Base-by-base conservation (phyloP, 768 basidiomycete species). In the Coprinopsis marcescibilis region DNA sequence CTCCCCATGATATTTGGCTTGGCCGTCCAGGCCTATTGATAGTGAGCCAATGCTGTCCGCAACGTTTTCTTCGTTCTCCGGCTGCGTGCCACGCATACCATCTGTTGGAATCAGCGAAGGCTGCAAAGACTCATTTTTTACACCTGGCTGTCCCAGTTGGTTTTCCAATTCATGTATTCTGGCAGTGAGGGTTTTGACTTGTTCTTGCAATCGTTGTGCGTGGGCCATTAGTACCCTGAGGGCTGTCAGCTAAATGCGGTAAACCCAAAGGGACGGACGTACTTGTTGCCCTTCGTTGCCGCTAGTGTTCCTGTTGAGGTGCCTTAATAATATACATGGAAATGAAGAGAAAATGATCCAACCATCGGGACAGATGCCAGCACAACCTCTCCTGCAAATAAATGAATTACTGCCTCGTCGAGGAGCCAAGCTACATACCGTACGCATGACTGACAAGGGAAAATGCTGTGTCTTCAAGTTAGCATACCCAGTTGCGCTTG, bases 221-320 rank as follows among this genome's bases (percentile, higher is more conserved):
- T 73, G 75, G 4, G 69, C 71, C 69, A 75, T 70, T 29, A 78
- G 67, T 15, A 76, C 75, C 55, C 76, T 78, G 49, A 11, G 43
- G 23, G 30, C 38, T 29, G 24, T 45, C 10, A 42, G 40, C 23
- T 19, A 14, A 26, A n/a, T 24, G 10, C 15, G 17, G 10, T 14
- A 7, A 15, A 20, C 6, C 19, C 13, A 25, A 15, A n/a, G 4
- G 21, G 29, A 20, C 3, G 26, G 8, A 48, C 68, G 30, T 52
- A 76, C 77, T 77, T 77, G 62, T 77, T 78, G 49, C 77, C 75
- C 54, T 77, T 78, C 36, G 75, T 78, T 20, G 77, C 75, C 5
- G 72, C 63, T 52, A 78, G 55, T 21, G 70, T 75, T 25, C 75
- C 77, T 63, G 40, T 3, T n/a, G 13, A 29, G 29, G 8, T 40